Base-by-base conservation (phyloP, 176 grass and related monocot species). In the Lolium multiflorum region DNA sequence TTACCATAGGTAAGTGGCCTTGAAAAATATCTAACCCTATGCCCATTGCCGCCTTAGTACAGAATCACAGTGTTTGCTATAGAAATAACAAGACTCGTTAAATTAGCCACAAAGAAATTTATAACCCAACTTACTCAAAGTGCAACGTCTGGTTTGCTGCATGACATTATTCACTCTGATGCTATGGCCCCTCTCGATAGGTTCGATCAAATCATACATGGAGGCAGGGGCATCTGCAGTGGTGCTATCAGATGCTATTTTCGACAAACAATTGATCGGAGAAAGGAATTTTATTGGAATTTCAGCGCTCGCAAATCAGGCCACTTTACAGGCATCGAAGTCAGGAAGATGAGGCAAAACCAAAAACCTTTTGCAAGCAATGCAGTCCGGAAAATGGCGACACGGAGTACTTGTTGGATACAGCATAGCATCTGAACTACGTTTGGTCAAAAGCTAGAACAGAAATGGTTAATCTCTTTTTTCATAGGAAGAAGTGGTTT, bases 211-310 rank as follows among this genome's bases (percentile, higher is more conserved):
- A 63, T 66, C 76, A 6, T 98, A 95, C 75, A 86, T 95, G 20
- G 80, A 87, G 16, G 83, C 91, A 81, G 96, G 93, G 47, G 89
- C 91, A 38, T 90, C 93, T 0, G 96, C 90, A 73, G 89, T 95
- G 72, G 91, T 95, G 81, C 72, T 98, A 50, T 98, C 96, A 56
- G 96, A 95, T 89, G 83, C 93, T 74, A 94, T 98, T 86, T 98
- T 98, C 65, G 69, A 92, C 44, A 95, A 94, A 83, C 88, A 91
- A 57, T 83, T 89, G 26, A 95, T 98, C 86, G 83, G 49, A 60
- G 22, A 22, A 24, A 84, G 90, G 5, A 65, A 92, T 35, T 95
- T 92, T 70, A 25, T 55, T 48, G 81, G 90, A 90, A 95, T 98
- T 88, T 74, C 85, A 9, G 69, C 82, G 35, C 90, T 92, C 21